These are phyloP conservation scores for Claviceps sp. DNA, from an alignment of 2,329 filamentous ascomycete genomes.

Conservation along the genomic window DNA sequence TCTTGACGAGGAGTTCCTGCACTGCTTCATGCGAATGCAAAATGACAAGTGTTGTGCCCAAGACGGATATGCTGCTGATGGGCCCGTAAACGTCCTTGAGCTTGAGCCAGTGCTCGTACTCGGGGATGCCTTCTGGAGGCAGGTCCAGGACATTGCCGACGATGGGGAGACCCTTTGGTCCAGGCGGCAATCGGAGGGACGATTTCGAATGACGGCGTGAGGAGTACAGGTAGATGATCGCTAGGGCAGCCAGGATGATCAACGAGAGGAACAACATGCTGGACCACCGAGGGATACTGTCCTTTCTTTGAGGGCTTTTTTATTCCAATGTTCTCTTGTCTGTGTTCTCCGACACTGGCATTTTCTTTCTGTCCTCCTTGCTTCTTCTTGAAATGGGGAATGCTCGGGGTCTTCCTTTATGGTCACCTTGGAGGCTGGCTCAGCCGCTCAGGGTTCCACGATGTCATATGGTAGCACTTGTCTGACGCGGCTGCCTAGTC, in stretches of 20 bases:
- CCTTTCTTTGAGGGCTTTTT: not conserved
- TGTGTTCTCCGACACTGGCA: too few species aligned
- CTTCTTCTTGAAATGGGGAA: not conserved
- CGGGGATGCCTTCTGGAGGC: not conserved
- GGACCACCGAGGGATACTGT: not conserved
- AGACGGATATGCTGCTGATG: constrained; percentile 20
- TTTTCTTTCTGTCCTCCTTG: not conserved
- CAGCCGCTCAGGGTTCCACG: too few species aligned
- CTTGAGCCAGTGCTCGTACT: constrained; percentile 5
- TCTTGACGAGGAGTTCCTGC: constrained; percentile 24
- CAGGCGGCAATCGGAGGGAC: constrained; percentile 3
- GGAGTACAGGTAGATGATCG: not conserved
- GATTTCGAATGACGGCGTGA: not conserved
- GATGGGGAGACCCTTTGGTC: constrained; percentile 5
- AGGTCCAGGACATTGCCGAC: constrained; percentile 5
- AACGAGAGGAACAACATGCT: not conserved
- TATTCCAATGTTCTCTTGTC: too few species aligned
- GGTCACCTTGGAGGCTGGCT: too few species aligned
- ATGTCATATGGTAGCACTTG: too few species aligned
- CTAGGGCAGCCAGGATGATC: not conserved
- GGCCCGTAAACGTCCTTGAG: constrained; percentile 27
- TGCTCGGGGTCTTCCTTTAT: too few species aligned
- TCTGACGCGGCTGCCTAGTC: too few species aligned
- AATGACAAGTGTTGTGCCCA: constrained; percentile 27
- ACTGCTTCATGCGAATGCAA: constrained; percentile 24